These are phyloP conservation scores for Nephelium lappaceum DNA, from an alignment of 345 rosid genomes.

Conservation along the genomic window DNA sequence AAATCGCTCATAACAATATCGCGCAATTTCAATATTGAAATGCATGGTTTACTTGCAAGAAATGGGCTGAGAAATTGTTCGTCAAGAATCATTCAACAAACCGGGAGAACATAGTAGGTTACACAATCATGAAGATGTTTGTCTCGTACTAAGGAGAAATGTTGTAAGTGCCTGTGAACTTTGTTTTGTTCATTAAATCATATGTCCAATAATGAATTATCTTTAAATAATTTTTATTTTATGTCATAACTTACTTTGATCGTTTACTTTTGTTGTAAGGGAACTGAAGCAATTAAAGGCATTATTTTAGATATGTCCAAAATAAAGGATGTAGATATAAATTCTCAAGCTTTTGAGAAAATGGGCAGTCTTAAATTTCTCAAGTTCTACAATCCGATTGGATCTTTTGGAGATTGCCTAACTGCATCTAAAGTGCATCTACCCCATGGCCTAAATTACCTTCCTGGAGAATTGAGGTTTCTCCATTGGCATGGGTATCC, in stretches of 20 bases:
- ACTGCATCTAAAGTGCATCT: neutral
- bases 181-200: neutral
- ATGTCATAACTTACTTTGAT: neutral
- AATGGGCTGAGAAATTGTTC: conserved; percentile 10
- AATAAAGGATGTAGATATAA: too few relatives aligned
- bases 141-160: neutral
- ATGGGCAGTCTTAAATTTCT: conserved; percentile 1
- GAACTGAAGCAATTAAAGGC: conserved; percentile 5
- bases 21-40: neutral
- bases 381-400: neutral
- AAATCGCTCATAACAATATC: neutral
- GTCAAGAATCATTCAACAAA: neutral
- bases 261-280: neutral
- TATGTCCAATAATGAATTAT: neutral
- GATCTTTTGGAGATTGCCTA: neutral
- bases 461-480: conserved; percentile 33
- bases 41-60: conserved; percentile 15
- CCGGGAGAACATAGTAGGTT: conserved; percentile 5
- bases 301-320: neutral
- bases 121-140: neutral
- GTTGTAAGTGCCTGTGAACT: neutral
- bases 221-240: neutral
- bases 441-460: conserved; percentile 25
- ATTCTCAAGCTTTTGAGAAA: neutral
- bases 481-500: conserved; percentile 41